Base-by-base conservation (phyloP, 2,329 filamentous ascomycete genomes). In the Penicillium sp. region DNA sequence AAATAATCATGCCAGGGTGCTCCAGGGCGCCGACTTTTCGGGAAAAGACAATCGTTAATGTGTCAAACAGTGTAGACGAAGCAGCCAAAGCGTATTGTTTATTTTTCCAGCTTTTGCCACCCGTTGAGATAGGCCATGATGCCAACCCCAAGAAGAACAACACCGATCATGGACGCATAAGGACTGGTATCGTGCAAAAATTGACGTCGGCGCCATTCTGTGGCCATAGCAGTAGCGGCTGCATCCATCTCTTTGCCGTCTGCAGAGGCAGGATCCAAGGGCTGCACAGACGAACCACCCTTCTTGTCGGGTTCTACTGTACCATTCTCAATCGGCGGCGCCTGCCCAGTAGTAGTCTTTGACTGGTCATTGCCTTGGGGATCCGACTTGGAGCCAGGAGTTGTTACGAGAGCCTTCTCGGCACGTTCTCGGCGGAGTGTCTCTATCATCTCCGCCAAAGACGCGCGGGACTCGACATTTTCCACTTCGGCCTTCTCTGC, bases 91-190 rank as follows among this genome's bases (percentile, higher is more conserved):
- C 42, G 44, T 31, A 31, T 35, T 33, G 26, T 46, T 67, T 70
- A 81, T 69, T 75, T 76, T 57, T 82, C 80, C 52, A 76, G 71
- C 66, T 80, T 81, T 67, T 91, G 88, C 89, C 89, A 93, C 49
- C 88, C 88, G 68, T 94, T 94, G 64, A 94, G 81, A 73, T 92
- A 92, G 41, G 89, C 89, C 90, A 94, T 94, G 61, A 94, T 73
- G 14, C 90, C 89, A 77, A 94, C 88, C 29, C 90, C 90, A 57
- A 94, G 77, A 53, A 94, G 74, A 25, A 94, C 89, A 29, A 94
- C 90, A 11, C 90, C 88, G 44, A 94, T 75, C 83, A 93, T 91
- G 2, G 89, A 92, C 40, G 88, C 87, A 68, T 92, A 93, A 15
- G 90, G 90, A 55, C 89, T 79, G 53, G 83, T 81, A 44, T 86